Percentiles rank a stretch among this genome's conserved stretches.
These are phyloP conservation scores for Ogataea parapolymorpha DNA, from an alignment of 805 yeast genomes.

Conservation along the genomic window DNA sequence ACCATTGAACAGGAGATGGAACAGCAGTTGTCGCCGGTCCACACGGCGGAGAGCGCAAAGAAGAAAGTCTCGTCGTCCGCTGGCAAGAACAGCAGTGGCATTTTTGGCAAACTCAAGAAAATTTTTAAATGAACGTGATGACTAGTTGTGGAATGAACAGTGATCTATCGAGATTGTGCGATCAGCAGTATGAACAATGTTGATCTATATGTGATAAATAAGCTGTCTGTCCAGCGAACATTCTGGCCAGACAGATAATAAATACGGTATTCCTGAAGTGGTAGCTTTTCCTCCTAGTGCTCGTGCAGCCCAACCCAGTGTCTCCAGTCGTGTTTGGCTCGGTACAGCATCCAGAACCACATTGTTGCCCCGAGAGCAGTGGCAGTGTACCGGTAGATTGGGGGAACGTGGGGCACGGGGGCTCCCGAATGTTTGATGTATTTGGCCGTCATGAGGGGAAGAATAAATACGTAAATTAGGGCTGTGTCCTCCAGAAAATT, in stretches of 20 bases:
- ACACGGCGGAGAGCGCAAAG: conserved; percentile 17
- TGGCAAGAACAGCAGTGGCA: conserved; percentile 1
- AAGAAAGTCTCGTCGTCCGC: neutral
- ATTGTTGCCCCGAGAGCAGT: conserved; percentile 76
- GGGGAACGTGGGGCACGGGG: conserved; percentile 63
- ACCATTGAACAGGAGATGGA: conserved; percentile 38
- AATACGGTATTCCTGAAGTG: neutral
- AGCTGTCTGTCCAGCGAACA: no score
- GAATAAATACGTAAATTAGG: neutral
- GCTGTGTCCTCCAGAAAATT: neutral
- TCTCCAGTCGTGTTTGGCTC: conserved; percentile 70
- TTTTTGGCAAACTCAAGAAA: conserved; percentile 20
- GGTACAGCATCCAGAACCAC: conserved; percentile 87
- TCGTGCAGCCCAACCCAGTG: conserved; percentile 49
- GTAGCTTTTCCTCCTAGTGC: conserved; percentile 21
- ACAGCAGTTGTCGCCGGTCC: conserved; percentile 38
- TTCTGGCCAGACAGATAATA: no score
- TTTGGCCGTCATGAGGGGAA: conserved; percentile 17
- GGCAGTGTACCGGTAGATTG: conserved; percentile 55
- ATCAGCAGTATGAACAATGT: neutral
- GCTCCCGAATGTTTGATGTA: conserved; percentile 52
- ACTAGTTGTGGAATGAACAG: neutral
- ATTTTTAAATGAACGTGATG: conserved; percentile 11
- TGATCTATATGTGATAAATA: no score
- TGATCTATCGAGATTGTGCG: neutral